Percentiles rank a stretch among this genome's conserved stretches.
Conservation (phyloP, 2,329 filamentous ascomycete species). For the Colletotrichum sansevieriae region DNA sequence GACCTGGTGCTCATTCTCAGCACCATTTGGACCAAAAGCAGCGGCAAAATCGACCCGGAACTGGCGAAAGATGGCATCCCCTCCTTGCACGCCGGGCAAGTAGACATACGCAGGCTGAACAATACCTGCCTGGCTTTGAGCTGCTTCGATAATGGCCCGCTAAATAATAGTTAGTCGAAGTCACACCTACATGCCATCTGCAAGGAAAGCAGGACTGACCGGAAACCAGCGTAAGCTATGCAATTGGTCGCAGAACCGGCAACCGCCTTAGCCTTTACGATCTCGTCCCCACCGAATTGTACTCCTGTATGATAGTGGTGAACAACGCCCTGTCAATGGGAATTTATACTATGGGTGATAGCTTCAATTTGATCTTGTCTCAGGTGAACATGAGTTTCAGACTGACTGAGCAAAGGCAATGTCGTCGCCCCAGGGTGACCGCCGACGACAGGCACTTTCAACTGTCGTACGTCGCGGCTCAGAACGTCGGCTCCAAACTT, state of each 20-base stretch:
- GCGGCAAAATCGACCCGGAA: slow-evolving; percentile 69
- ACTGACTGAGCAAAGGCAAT: slow-evolving; percentile 80
- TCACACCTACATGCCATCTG: too few relatives aligned
- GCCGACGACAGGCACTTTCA: slow-evolving; percentile 81
- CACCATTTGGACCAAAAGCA: slow-evolving; percentile 3
- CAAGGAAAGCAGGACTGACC: slow-evolving; percentile 25
- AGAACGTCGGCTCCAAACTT: slow-evolving; percentile 77
- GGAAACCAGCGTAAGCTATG: slow-evolving; percentile 77
- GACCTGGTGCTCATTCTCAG: not conserved
- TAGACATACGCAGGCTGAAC: slow-evolving; percentile 70
- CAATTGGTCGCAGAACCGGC: slow-evolving; percentile 86
- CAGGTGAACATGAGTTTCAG: slow-evolving; percentile 72
- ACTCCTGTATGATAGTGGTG: slow-evolving; percentile 58
- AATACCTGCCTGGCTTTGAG: slow-evolving; percentile 78
- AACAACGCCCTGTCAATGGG: too few relatives aligned
- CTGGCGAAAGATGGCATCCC: slow-evolving; percentile 70
- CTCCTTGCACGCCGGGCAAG: slow-evolving; percentile 78
- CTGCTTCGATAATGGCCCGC: slow-evolving; percentile 79
- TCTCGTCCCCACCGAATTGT: slow-evolving; percentile 86
- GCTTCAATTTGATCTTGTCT: slow-evolving; percentile 61
- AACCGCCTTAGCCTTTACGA: slow-evolving; percentile 88
- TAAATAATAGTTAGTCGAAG: too few relatives aligned
- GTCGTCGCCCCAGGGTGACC: slow-evolving; percentile 85
- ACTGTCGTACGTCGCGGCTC: slow-evolving; percentile 69
- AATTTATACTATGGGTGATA: slow-evolving; percentile 67